Base-by-base conservation (phyloP, 179 eudicot species). In the Sideroxylon spinosum region DNA sequence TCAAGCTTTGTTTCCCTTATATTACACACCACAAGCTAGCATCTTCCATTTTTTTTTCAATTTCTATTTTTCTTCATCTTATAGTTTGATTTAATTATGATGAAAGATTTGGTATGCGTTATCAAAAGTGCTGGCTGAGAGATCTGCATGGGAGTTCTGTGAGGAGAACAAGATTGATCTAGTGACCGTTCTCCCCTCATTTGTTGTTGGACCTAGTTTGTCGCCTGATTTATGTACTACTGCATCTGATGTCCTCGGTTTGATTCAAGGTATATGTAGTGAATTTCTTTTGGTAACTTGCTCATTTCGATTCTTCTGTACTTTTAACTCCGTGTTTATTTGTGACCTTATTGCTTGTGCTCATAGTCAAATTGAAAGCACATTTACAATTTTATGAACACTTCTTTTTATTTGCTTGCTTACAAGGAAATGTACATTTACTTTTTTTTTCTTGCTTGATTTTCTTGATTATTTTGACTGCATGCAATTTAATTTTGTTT, bases 141-240 rank as follows among this genome's bases (percentile, higher is more conserved):
- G 48, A 79, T 90, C 96, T 59, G 99, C 99, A 61, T 95, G 99
- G 99, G 89, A 89, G 29, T 95, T 87, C 82, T 88, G 97, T 86
- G 86, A 85, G 78, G 85, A 88, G 75, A 90, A 91, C 83, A 79
- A 84, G 72, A 89, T 95, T 20, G 95, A 95, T 78, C 76, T 95
- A 22, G 94, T 95, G 9, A 94, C 96, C 3, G 57, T 95, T 46
- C 82, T 93, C 53, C 99, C 99, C 23, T 86, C 99, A 0, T 95
- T 91, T 74, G 79, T 94, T 6, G 74, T 95, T 9, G 99, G 99
- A 46, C 99, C 98, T 14, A 90, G 96, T 81, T 77, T 95, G 76
- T 89, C 99, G 0, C 90, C 90, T 20, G 83, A 65, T 73, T 82
- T 95, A 29, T 88, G 87, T 75, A 81, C 92, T 2, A 95, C 98